phyloP scores from a whole-genome alignment of 202 grass and related monocot species.

The Panicum virgatum region DNA sequence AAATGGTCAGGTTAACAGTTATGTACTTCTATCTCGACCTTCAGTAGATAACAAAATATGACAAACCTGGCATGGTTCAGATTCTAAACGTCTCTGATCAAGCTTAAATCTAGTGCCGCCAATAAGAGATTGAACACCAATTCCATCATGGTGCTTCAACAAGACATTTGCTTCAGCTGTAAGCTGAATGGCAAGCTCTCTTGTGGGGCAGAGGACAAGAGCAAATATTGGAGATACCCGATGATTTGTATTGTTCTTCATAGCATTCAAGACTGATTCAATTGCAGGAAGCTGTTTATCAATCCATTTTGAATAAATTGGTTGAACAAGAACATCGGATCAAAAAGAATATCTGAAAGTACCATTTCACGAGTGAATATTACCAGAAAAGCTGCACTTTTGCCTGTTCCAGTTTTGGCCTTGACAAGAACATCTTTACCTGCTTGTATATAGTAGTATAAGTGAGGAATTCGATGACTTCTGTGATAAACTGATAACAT shows the following conservation, averaged over 20 bases:
- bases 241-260: slow-evolving; percentile 57
- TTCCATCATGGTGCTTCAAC: slow-evolving; percentile 79
- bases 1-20: slow-evolving; percentile 21
- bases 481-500: slow-evolving; percentile 5
- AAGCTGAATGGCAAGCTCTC: slow-evolving; percentile 92
- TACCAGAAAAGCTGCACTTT: slow-evolving; percentile 98
- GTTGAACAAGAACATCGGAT: slow-evolving; percentile 19
- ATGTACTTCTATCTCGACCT: slow-evolving; percentile 29
- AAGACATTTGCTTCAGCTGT: slow-evolving; percentile 86
- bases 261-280: slow-evolving; percentile 87
- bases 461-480: slow-evolving; percentile 9
- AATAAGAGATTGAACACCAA: slow-evolving; percentile 89
- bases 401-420: slow-evolving; percentile 91
- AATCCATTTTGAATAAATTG: slow-evolving; percentile 55
- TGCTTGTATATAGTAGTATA: slow-evolving; percentile 33
- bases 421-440: slow-evolving; percentile 97
- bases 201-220: slow-evolving; percentile 86
- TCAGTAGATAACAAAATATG: slow-evolving; percentile 6
- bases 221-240: slow-evolving; percentile 77
- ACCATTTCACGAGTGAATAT: slow-evolving; percentile 33
- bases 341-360: slow-evolving; percentile 16
- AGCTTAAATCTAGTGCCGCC: slow-evolving; percentile 88
- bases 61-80: slow-evolving; percentile 86
- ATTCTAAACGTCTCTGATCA: slow-evolving; percentile 86
- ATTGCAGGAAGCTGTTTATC: slow-evolving; percentile 98